phyloP scores from a whole-genome alignment of 2,329 filamentous ascomycete species.

The Paradendryphiella salina region DNA sequence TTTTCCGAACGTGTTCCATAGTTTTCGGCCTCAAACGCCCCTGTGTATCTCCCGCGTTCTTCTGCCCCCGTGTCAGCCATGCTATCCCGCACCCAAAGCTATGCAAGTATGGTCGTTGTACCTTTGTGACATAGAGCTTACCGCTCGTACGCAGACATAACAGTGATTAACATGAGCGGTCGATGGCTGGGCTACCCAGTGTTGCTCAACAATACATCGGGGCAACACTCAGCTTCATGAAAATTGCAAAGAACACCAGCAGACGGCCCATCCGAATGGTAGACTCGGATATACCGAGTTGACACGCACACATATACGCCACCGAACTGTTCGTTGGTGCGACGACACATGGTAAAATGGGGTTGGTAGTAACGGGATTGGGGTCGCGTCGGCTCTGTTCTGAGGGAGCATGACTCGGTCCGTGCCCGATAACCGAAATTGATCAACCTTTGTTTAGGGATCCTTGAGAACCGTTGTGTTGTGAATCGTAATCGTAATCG shows the following conservation, averaged over 20 bases:
- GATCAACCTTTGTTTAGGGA: slow-evolving; percentile 1
- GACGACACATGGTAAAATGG: slow-evolving; percentile 1
- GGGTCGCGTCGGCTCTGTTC: neutral
- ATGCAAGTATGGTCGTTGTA: no score
- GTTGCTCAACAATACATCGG: no score
- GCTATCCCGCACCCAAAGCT: no score
- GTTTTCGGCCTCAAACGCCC: neutral
- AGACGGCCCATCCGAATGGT: no score
- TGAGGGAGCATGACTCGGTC: neutral
- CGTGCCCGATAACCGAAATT: slow-evolving; percentile 1
- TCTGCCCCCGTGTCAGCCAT: neutral
- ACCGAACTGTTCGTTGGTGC: neutral
- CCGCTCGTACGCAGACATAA: no score
- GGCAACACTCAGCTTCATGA: no score
- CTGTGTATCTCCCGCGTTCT: neutral
- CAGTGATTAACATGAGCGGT: no score
- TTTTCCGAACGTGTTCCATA: neutral
- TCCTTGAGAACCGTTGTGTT: slow-evolving; percentile 1
- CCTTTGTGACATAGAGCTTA: no score
- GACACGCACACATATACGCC: neutral
- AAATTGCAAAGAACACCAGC: no score
- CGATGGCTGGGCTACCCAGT: no score
- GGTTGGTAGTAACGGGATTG: neutral
- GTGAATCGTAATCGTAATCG: neutral
- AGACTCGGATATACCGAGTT: neutral